phyloP scores from a whole-genome alignment of 2,329 filamentous ascomycete species.

The Aspergillus fischeri region DNA sequence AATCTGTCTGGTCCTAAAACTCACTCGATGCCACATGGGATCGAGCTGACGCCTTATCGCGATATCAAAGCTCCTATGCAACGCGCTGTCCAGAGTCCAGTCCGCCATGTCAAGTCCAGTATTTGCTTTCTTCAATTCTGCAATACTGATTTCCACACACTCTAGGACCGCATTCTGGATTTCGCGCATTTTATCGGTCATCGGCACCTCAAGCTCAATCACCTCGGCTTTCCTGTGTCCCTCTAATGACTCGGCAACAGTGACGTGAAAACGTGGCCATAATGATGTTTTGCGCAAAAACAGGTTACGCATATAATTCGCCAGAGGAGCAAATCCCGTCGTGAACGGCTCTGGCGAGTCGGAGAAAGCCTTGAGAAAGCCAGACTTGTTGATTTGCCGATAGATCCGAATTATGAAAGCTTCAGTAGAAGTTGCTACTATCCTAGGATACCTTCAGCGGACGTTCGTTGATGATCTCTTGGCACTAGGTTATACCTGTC shows the following conservation, averaged over 20 bases:
- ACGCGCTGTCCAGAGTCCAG: conserved; percentile 89
- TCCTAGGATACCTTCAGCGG: conserved; percentile 40
- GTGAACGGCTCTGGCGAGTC: conserved; percentile 90
- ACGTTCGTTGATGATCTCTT: neutral
- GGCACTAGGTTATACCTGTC: conserved; percentile 52
- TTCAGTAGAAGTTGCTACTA: conserved; percentile 82
- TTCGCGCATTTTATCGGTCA: conserved; percentile 89
- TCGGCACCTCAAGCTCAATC: conserved; percentile 91
- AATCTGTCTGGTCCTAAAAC: conserved; percentile 91
- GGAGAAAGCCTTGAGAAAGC: conserved; percentile 94
- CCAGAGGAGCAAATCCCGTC: conserved; percentile 78
- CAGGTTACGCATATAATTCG: conserved; percentile 86
- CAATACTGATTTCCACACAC: conserved; percentile 91
- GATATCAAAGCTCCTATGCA: conserved; percentile 88
- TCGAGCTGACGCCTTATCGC: conserved; percentile 86
- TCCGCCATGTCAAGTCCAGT: conserved; percentile 90
- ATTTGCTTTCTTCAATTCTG: conserved; percentile 88
- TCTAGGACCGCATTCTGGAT: conserved; percentile 95
- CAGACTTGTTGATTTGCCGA: conserved; percentile 86
- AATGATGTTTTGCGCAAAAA: conserved; percentile 85
- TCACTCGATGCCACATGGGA: conserved; percentile 95
- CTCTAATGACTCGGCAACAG: conserved; percentile 83
- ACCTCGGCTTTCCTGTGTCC: conserved; percentile 92
- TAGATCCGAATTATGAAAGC: conserved; percentile 94
- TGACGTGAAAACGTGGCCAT: conserved; percentile 90